phyloP scores from a whole-genome alignment of 2,329 filamentous ascomycete genomes.

The Apiospora aurea region DNA sequence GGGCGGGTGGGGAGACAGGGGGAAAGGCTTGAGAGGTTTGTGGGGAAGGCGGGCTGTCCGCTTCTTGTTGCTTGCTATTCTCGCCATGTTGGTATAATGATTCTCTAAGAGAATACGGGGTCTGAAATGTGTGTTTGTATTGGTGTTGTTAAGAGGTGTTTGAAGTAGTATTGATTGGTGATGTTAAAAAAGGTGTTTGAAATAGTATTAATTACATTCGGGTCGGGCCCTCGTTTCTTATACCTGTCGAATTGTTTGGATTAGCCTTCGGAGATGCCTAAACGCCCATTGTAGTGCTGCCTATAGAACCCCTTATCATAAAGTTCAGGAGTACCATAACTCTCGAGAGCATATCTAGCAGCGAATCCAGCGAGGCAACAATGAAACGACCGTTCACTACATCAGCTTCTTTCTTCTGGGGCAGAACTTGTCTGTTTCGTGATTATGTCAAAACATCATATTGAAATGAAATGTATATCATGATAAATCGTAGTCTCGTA shows the following conservation, averaged over 20 bases:
- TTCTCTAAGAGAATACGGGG: not conserved
- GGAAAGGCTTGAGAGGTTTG: not conserved
- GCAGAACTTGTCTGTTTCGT: not conserved
- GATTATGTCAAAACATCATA: not conserved
- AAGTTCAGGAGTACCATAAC: not conserved
- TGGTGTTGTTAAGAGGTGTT: not conserved
- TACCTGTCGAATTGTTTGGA: not conserved
- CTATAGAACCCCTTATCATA: not conserved
- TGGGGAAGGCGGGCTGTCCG: not conserved
- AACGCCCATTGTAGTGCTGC: not conserved
- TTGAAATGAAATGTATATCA: not conserved
- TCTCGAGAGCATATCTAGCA: not conserved
- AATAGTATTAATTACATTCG: too few relatives aligned
- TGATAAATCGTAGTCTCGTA: not conserved
- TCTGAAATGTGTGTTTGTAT: not conserved
- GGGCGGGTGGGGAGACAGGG: not conserved
- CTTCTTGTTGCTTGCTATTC: not conserved
- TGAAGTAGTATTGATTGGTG: too few relatives aligned
- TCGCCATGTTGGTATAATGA: not conserved
- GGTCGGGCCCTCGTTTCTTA: too few relatives aligned
- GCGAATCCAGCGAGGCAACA: not conserved
- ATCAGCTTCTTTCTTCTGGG: not conserved
- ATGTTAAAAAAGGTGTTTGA: too few relatives aligned
- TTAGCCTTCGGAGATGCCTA: not conserved
- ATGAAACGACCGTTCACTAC: not conserved